Percentiles rank a stretch among this genome's conserved stretches.
Evolutionary conservation across 2,329 filamentous ascomycete genomes (phyloP).

Genomic region (Apiospora koreana): DNA sequence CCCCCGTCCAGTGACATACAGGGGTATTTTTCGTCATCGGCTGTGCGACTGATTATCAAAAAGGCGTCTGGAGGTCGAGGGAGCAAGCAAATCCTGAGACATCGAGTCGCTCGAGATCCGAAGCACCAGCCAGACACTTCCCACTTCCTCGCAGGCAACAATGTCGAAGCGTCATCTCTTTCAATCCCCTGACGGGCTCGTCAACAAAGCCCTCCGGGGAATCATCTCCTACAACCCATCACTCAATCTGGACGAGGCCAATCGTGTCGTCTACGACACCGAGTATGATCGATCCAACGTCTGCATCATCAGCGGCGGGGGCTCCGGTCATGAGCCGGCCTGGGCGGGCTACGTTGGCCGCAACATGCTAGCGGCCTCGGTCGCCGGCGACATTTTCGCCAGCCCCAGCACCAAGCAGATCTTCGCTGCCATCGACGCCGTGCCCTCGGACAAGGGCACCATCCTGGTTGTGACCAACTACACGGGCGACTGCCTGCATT

Average conservation of each 20-base stretch:
- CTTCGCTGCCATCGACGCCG: constrained; percentile 56
- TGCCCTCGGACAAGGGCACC: constrained; percentile 55
- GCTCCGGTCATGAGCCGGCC: constrained; percentile 61
- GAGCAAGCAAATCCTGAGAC: neutral
- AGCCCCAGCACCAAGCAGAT: constrained; percentile 65
- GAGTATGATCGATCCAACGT: constrained; percentile 45
- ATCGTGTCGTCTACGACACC: constrained; percentile 53
- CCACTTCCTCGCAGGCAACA: neutral
- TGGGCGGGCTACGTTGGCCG: constrained; percentile 65
- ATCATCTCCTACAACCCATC: constrained; percentile 55
- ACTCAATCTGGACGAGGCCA: constrained; percentile 50
- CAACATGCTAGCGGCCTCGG: constrained; percentile 62
- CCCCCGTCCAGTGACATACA: neutral
- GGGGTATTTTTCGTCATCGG: constrained; percentile 8
- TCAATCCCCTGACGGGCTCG: constrained; percentile 52
- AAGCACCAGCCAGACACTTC: neutral
- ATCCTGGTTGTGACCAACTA: constrained; percentile 67
- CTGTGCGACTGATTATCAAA: neutral
- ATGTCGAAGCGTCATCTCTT: constrained; percentile 59
- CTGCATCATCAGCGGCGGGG: constrained; percentile 55
- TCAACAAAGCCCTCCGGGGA: constrained; percentile 52
- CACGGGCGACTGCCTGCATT: constrained; percentile 64
- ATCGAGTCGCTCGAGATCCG: neutral
- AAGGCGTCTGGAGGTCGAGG: neutral
- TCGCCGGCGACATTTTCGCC: constrained; percentile 64